phyloP scores from a whole-genome alignment of 352 stramenopile genomes.

The Globisporangium parvum region DNA sequence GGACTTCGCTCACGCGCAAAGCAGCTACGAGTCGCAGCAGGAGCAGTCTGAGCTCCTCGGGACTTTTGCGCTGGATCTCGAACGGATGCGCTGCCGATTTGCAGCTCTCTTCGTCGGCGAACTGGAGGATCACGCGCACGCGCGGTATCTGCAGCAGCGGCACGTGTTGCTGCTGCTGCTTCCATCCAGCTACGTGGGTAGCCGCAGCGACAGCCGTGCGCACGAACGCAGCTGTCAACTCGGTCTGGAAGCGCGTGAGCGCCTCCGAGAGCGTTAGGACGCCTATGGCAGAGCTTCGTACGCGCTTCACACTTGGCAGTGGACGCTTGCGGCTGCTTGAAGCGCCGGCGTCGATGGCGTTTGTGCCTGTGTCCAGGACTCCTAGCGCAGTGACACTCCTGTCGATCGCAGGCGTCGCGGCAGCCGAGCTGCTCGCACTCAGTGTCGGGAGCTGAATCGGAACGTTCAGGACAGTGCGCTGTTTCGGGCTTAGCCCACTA shows the following conservation, averaged over 20 bases:
- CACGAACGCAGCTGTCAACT: not conserved
- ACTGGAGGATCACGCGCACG: constrained; percentile 11
- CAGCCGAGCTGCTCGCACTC: not conserved
- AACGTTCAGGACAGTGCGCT: not conserved
- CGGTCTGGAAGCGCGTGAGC: constrained; percentile 6
- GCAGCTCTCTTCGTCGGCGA: constrained; percentile 12
- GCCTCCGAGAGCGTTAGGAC: constrained; percentile 17
- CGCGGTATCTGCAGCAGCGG: not conserved
- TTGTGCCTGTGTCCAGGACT: not conserved
- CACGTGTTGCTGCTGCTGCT: constrained; percentile 5
- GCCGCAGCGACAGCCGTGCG: not conserved
- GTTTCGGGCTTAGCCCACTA: not conserved
- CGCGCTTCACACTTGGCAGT: constrained; percentile 2
- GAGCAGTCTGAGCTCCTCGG: constrained; percentile 12
- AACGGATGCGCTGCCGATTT: not conserved
- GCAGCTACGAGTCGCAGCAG: constrained; percentile 23
- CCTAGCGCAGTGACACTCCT: not conserved
- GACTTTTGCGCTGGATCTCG: constrained; percentile 4
- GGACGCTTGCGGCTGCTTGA: too few relatives aligned
- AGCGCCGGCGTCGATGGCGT: too few relatives aligned
- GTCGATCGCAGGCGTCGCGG: not conserved
- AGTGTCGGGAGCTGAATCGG: constrained; percentile 1
- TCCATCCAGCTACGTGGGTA: not conserved
- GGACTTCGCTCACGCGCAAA: constrained; percentile 22
- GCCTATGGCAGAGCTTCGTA: constrained; percentile 5